Evolutionary conservation across 116 monocot genomes (phyloP).

Genomic region (Cymodocea nodosa): DNA sequence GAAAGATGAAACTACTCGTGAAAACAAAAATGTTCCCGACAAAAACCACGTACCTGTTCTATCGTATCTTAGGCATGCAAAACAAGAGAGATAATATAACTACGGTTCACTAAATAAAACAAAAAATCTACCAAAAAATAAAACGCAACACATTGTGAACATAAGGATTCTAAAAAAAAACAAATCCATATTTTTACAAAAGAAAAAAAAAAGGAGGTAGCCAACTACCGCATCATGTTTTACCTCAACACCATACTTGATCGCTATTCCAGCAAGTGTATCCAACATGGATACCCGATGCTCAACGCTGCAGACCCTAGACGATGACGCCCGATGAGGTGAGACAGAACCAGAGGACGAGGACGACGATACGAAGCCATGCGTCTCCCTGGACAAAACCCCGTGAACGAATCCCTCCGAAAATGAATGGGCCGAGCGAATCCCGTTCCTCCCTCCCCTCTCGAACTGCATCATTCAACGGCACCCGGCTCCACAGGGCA

Average conservation of each 20-base stretch:
- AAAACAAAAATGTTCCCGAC: not conserved
- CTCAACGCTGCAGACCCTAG: slow-evolving; percentile 29
- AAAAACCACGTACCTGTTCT: not conserved
- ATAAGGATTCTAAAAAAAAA: no score
- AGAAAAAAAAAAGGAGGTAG: not conserved
- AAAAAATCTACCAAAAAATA: not conserved
- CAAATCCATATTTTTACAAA: no score
- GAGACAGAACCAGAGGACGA: slow-evolving; percentile 7
- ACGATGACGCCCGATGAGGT: slow-evolving; percentile 7
- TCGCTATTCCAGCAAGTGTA: slow-evolving; percentile 81
- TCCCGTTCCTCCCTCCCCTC: slow-evolving; percentile 5
- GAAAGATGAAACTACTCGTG: not conserved
- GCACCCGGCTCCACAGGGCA: not conserved
- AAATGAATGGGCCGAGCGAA: not conserved
- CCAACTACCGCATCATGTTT: not conserved
- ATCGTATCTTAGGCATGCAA: not conserved
- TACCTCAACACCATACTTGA: slow-evolving; percentile 97
- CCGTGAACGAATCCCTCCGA: slow-evolving; percentile 4
- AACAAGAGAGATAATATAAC: not conserved
- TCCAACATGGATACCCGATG: slow-evolving; percentile 80
- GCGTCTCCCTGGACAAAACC: not conserved
- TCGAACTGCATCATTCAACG: slow-evolving; percentile 13
- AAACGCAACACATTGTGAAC: no score
- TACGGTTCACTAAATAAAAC: not conserved
- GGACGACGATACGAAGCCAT: not conserved